These are phyloP conservation scores for Candida qinlingensis DNA, from an alignment of 805 yeast genomes.

Conservation along the genomic window DNA sequence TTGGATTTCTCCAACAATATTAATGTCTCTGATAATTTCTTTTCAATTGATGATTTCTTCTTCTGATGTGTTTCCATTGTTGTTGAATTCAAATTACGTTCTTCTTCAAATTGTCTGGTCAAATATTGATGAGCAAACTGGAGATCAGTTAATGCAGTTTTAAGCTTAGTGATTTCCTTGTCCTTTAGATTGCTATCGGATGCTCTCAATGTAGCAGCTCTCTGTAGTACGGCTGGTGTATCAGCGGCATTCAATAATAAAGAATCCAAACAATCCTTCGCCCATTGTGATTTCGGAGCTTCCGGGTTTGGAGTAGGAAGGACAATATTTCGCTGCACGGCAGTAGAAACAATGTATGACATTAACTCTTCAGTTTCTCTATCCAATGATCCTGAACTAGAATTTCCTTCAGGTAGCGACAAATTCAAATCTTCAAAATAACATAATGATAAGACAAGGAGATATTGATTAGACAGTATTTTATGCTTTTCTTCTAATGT, in stretches of 20 bases:
- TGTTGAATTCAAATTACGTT: slow-evolving; percentile 49
- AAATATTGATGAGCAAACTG: slow-evolving; percentile 68
- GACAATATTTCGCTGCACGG: slow-evolving; percentile 21
- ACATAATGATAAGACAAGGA: slow-evolving; percentile 16
- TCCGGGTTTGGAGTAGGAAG: slow-evolving; percentile 20
- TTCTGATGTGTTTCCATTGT: slow-evolving; percentile 48
- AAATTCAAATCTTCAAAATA: slow-evolving; percentile 20
- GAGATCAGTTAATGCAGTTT: slow-evolving; percentile 61
- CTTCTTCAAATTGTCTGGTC: slow-evolving; percentile 62
- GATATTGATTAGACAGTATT: slow-evolving; percentile 14
- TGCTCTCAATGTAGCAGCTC: background rate
- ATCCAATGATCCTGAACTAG: slow-evolving; percentile 3
- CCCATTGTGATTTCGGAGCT: slow-evolving; percentile 18
- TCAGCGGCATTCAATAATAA: slow-evolving; percentile 2
- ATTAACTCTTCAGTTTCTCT: slow-evolving; percentile 19
- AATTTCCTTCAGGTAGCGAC: background rate
- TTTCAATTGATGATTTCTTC: slow-evolving; percentile 47
- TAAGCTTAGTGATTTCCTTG: slow-evolving; percentile 27
- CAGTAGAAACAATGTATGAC: slow-evolving; percentile 22
- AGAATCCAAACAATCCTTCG: slow-evolving; percentile 21
- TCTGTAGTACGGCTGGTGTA: background rate
- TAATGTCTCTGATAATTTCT: slow-evolving; percentile 38
- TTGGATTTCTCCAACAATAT: slow-evolving; percentile 33
- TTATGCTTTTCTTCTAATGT: slow-evolving; percentile 7
- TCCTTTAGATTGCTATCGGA: slow-evolving; percentile 5